These are phyloP conservation scores for Venturia asperata DNA, from an alignment of 2,329 filamentous ascomycete genomes.

Conservation along the genomic window DNA sequence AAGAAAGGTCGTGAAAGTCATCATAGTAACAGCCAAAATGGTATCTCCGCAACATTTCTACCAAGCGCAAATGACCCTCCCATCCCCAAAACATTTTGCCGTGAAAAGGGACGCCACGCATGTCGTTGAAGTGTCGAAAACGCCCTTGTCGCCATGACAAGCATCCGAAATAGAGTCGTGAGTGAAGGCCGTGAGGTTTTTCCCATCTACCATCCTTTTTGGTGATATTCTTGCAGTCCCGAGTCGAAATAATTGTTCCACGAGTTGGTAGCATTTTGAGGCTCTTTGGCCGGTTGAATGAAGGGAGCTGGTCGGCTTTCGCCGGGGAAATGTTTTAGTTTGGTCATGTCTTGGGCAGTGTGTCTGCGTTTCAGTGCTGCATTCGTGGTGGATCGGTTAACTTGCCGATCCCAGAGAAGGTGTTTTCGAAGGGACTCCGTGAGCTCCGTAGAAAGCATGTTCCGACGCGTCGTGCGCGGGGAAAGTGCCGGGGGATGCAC, in stretches of 20 bases:
- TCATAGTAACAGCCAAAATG: slow-evolving; percentile 14
- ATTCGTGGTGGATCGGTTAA: slow-evolving; percentile 83
- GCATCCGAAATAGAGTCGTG: slow-evolving; percentile 7
- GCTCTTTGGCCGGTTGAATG: slow-evolving; percentile 12
- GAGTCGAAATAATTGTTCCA: slow-evolving; percentile 81
- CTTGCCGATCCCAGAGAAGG: slow-evolving; percentile 89
- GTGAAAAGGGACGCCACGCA: not conserved
- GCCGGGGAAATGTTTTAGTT: slow-evolving; percentile 69
- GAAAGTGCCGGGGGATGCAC: slow-evolving; percentile 71
- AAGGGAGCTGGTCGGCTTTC: slow-evolving; percentile 37
- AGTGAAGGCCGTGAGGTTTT: slow-evolving; percentile 14
- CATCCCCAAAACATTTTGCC: not conserved
- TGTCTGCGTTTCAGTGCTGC: slow-evolving; percentile 84
- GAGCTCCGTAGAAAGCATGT: slow-evolving; percentile 92
- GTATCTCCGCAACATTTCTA: slow-evolving; percentile 9
- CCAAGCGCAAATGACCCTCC: slow-evolving; percentile 1
- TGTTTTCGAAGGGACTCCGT: slow-evolving; percentile 89
- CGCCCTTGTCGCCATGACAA: slow-evolving; percentile 17
- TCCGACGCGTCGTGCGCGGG: slow-evolving; percentile 81
- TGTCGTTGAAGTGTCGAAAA: slow-evolving; percentile 1
- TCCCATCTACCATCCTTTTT: slow-evolving; percentile 68
- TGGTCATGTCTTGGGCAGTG: slow-evolving; percentile 75
- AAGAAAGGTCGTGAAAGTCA: slow-evolving; percentile 16
- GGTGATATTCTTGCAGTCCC: slow-evolving; percentile 77
- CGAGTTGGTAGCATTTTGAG: slow-evolving; percentile 53